phyloP scores from a whole-genome alignment of 2,329 filamentous ascomycete genomes.

The Xylaria sp. region DNA sequence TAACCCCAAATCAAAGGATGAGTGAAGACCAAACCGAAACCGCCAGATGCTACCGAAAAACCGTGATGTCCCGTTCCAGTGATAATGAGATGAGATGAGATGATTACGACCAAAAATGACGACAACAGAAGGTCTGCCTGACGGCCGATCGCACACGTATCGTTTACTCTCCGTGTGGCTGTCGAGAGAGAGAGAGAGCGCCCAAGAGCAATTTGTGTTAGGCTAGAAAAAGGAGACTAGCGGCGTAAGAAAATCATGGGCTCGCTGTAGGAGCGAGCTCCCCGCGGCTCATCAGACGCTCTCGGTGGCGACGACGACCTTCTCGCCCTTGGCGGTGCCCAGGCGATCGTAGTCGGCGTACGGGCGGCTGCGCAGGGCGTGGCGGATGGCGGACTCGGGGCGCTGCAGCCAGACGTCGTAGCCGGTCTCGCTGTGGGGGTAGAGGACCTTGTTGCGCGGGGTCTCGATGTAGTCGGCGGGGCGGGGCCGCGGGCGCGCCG shows the following conservation, averaged over 20 bases:
- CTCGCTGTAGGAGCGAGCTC: too few species aligned
- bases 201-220: neutral
- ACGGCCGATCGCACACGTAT: too few species aligned
- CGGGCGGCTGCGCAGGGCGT: conserved; percentile 33
- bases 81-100: neutral
- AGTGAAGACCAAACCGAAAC: conserved; percentile 5
- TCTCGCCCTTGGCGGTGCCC: neutral
- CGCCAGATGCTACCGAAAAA: neutral
- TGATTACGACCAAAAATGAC: conserved; percentile 12
- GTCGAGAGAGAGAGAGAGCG: neutral
- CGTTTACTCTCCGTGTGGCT: too few species aligned
- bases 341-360: conserved; percentile 22
- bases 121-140: too few species aligned
- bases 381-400: conserved; percentile 33
- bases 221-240: neutral
- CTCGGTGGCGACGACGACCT: conserved; percentile 11
- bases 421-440: conserved; percentile 44
- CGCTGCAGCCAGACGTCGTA: conserved; percentile 36
- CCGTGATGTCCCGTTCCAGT: conserved; percentile 2
- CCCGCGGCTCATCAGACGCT: too few species aligned
- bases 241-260: neutral
- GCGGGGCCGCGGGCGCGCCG: conserved; percentile 56
- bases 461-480: conserved; percentile 52
- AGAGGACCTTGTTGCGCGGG: conserved; percentile 52
- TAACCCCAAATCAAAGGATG: too few species aligned